Percentiles rank a stretch among this genome's conserved stretches.
Conservation (phyloP, 2,329 filamentous ascomycete species). For the Fonsecaea multimorphosa region DNA sequence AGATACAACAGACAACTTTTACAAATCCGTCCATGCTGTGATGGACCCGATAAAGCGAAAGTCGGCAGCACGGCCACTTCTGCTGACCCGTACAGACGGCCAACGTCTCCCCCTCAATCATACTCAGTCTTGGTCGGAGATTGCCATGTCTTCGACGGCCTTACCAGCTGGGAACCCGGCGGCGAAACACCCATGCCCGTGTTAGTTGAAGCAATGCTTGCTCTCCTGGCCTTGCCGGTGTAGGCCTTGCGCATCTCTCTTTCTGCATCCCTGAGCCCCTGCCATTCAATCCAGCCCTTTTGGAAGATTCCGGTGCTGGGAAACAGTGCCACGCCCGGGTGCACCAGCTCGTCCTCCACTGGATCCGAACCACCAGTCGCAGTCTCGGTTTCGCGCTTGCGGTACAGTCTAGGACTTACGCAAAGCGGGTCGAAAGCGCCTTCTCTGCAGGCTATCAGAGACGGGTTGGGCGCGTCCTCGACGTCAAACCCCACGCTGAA, state of each 20-base stretch:
- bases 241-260: not conserved
- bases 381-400: not conserved
- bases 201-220: not conserved
- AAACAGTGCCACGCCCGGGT: slow-evolving; percentile 9
- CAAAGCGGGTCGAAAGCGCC: not conserved
- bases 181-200: not conserved
- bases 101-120: not conserved
- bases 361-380: not conserved
- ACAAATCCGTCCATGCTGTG: slow-evolving; percentile 9
- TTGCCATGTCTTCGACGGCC: not conserved
- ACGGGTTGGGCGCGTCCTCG: not conserved
- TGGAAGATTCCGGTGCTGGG: slow-evolving; percentile 13
- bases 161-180: not conserved
- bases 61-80: too few relatives aligned
- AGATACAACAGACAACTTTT: slow-evolving; percentile 31
- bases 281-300: slow-evolving; percentile 9
- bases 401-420: slow-evolving; percentile 8
- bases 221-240: slow-evolving; percentile 7
- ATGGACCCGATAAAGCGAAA: not conserved
- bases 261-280: not conserved
- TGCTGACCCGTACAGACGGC: too few relatives aligned
- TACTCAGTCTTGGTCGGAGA: not conserved
- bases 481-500: slow-evolving; percentile 3
- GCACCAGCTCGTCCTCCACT: slow-evolving; percentile 3
- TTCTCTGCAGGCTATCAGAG: not conserved